Percentiles rank a stretch among this genome's conserved stretches.
Evolutionary conservation across 345 rosid species (phyloP).

Genomic region (Camelina neglecta): DNA sequence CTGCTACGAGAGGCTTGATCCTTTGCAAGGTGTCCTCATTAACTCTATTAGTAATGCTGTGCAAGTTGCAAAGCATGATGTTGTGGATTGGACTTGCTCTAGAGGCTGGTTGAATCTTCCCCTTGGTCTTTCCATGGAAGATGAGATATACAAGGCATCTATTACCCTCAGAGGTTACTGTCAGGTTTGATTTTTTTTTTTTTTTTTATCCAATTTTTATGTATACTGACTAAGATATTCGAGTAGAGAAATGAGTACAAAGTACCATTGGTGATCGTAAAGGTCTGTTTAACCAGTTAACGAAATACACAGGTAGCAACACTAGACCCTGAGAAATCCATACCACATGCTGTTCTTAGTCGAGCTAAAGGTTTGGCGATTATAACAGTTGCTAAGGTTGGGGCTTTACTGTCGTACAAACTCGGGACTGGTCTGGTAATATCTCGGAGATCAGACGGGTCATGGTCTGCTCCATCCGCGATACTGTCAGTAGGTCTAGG

Average conservation of each 20-base stretch:
- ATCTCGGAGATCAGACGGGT: constrained; percentile 82
- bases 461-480: constrained; percentile 99
- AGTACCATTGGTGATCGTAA: not conserved
- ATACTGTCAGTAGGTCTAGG: constrained; percentile 81
- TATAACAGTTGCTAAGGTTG: constrained; percentile 92
- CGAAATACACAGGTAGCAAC: constrained; percentile 62
- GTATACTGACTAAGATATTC: not conserved
- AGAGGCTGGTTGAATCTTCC: constrained; percentile 98
- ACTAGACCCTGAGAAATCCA: constrained; percentile 83
- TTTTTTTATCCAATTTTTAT: not conserved
- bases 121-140: constrained; percentile 89
- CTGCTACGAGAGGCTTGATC: constrained; percentile 96
- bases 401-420: constrained; percentile 75
- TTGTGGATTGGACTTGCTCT: constrained; percentile 86
- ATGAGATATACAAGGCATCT: constrained; percentile 91
- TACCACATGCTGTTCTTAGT: constrained; percentile 77
- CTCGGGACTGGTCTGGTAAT: constrained; percentile 89
- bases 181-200: constrained; percentile 51
- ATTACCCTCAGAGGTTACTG: constrained; percentile 78
- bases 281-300: not conserved
- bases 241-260: not conserved
- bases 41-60: constrained; percentile 85
- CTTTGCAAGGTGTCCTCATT: constrained; percentile 80
- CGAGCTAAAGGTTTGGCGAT: constrained; percentile 90
- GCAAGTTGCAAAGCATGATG: constrained; percentile 96